Evolutionary conservation across 2,329 filamentous ascomycete genomes (phyloP).

Genomic region (Penicillium sp.): DNA sequence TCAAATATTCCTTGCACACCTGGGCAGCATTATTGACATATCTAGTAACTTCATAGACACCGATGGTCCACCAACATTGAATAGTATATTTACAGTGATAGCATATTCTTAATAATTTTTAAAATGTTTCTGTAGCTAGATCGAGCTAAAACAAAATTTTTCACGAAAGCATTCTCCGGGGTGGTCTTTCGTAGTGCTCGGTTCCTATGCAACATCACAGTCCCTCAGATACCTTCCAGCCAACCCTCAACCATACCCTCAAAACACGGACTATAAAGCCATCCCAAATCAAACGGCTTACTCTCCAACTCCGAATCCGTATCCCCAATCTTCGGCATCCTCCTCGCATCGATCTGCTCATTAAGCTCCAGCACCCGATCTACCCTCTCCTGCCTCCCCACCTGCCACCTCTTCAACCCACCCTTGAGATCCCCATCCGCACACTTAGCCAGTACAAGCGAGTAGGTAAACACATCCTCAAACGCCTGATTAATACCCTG

Average conservation of each 20-base stretch:
- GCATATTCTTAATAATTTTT: too few species aligned
- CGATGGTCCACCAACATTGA: too few species aligned
- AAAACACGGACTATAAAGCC: constrained; percentile 47
- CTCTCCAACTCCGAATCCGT: constrained; percentile 17
- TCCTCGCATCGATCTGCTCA: constrained; percentile 48
- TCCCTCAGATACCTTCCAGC: constrained; percentile 9
- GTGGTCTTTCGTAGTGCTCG: too few species aligned
- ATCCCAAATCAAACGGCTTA: constrained; percentile 40
- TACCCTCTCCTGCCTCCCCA: constrained; percentile 50
- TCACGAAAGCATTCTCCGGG: too few species aligned
- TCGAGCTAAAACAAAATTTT: too few species aligned
- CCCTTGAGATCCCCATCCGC: constrained; percentile 22
- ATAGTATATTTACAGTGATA: too few species aligned
- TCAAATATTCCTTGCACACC: too few species aligned
- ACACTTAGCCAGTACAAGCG: constrained; percentile 39
- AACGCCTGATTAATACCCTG: constrained; percentile 61
- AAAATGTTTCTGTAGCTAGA: too few species aligned
- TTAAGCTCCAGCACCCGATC: constrained; percentile 53
- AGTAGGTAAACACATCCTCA: constrained; percentile 53
- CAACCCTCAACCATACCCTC: constrained; percentile 36
- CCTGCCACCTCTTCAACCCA: constrained; percentile 49
- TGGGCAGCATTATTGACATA: too few species aligned
- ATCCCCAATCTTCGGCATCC: constrained; percentile 40
- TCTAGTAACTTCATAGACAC: too few species aligned
- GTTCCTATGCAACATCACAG: too few species aligned